These are phyloP conservation scores for Chlamydomonas urium DNA, from an alignment of 139 green algal species.

Conservation along the genomic window DNA sequence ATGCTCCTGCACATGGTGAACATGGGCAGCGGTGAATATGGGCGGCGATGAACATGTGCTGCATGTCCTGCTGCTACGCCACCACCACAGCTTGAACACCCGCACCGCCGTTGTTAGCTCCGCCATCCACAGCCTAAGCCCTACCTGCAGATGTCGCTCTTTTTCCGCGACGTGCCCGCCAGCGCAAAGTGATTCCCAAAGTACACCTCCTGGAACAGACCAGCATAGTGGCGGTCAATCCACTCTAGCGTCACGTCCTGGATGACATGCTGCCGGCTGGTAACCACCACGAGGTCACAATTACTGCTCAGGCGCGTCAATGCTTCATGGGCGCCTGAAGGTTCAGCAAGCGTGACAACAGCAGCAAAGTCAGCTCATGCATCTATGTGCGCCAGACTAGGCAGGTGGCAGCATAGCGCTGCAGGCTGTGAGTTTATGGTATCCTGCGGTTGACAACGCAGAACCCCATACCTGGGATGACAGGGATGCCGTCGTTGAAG, in stretches of 20 bases:
- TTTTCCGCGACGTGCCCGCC: slow-evolving; percentile 64
- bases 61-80: background rate
- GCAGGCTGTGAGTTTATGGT: too few species aligned
- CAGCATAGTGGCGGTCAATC: slow-evolving; percentile 76
- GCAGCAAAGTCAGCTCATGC: background rate
- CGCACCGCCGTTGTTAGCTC: too few species aligned
- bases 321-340: slow-evolving; percentile 71
- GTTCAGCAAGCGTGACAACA: background rate
- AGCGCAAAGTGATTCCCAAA: slow-evolving; percentile 97
- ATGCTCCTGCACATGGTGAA: slow-evolving; percentile 44
- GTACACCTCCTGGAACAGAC: slow-evolving; percentile 76
- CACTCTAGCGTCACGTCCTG: slow-evolving; percentile 80
- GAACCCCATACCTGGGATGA: slow-evolving; percentile 69
- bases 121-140: too few species aligned
- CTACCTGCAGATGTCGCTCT: slow-evolving; percentile 89
- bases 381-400: background rate
- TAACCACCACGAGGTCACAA: slow-evolving; percentile 86
- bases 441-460: background rate
- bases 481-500: slow-evolving; percentile 82
- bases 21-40: too few species aligned
- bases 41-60: too few species aligned
- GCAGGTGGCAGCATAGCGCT: background rate
- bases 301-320: slow-evolving; percentile 55
- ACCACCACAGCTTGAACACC: background rate
- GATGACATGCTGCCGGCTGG: slow-evolving; percentile 89